Evolutionary conservation across 768 basidiomycete genomes (phyloP), one percentile per base, ranked within the genome.

Genomic region (Lactarius tabidus): DNA sequence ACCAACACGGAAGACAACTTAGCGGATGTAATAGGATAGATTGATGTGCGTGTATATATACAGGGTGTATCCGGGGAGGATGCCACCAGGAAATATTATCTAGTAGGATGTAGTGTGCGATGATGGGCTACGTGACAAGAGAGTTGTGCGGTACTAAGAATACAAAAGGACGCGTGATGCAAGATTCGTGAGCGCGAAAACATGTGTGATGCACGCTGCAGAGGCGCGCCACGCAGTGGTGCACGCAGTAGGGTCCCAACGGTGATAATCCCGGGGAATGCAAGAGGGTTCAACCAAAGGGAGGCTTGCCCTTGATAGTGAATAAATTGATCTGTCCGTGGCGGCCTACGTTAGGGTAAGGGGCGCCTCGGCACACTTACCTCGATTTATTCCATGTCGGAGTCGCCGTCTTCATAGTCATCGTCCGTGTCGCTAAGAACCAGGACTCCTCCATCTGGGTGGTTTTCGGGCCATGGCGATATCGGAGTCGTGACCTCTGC

Each of bases 351-450:
- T 59, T n/a, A 54, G 26, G 45, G 9, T 23, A 57, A 39, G 39
- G 18, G 12, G 6, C 55, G 12, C 55, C 41, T 53, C 36, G 33
- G 36, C 45, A 20, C 54, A 55, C 66, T 36, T 45, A 69, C 66
- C 68, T 68, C n/a, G 7, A 51, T 29, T 17, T 52, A 60, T 53
- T 51, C 67, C 64, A 60, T 61, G 10, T 54, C 58, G 2, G 62
- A 51, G 39, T 58, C 51, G 15, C 28, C 51, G 10, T 51, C 56
- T 29, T 77, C 74, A 15, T 77, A 77, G 56, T 79, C 79, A 26
- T 80, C 79, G 2, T 69, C 68, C 3, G 66, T 68, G 68, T 82
- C 82, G 71, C 82, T 84, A 66, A 84, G 72, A 31, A 80, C 77
- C 61, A 84, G 70, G 61, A 84, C 74, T 45, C 79, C 79, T 15